Percentiles rank a stretch among this genome's conserved stretches.
Evolutionary conservation across 1,139 yeast genomes (phyloP).

Genomic region (Geotrichum histeridarum): DNA sequence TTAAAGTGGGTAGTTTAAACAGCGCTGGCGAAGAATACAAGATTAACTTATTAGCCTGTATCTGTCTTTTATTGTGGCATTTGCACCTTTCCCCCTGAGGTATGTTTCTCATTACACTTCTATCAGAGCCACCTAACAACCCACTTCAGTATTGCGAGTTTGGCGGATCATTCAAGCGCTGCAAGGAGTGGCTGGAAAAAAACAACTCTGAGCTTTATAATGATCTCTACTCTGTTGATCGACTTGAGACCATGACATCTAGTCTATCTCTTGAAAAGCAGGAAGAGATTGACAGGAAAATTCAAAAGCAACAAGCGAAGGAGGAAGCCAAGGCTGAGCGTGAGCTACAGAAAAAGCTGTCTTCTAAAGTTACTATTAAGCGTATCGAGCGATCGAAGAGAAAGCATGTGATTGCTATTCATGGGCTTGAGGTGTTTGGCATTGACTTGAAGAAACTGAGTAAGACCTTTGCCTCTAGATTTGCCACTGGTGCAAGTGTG

Average conservation of each 20-base stretch:
- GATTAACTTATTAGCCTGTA: not conserved
- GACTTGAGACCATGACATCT: slow-evolving; percentile 48
- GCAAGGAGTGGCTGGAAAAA: slow-evolving; percentile 75
- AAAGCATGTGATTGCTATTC: slow-evolving; percentile 79
- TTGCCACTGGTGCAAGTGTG: slow-evolving; percentile 97
- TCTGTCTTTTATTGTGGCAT: slow-evolving; percentile 65
- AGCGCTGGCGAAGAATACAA: too few species aligned
- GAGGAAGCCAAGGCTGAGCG: slow-evolving; percentile 87
- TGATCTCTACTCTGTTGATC: slow-evolving; percentile 52
- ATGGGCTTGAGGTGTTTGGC: slow-evolving; percentile 81
- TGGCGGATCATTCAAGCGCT: slow-evolving; percentile 73
- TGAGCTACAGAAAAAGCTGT: slow-evolving; percentile 70
- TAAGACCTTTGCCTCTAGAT: slow-evolving; percentile 86
- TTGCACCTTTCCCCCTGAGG: slow-evolving; percentile 81
- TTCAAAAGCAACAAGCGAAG: slow-evolving; percentile 79
- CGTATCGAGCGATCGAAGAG: slow-evolving; percentile 88
- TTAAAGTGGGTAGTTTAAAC: not conserved
- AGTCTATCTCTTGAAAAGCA: slow-evolving; percentile 69
- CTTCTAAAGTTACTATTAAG: slow-evolving; percentile 76
- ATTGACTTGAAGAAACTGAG: slow-evolving; percentile 87
- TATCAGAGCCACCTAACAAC: not conserved
- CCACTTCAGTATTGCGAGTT: slow-evolving; percentile 69
- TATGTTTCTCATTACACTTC: slow-evolving; percentile 21
- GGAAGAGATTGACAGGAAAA: slow-evolving; percentile 72
- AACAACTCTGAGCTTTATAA: slow-evolving; percentile 54